phyloP scores from a whole-genome alignment of 768 basidiomycete species.

The Mycena pura region DNA sequence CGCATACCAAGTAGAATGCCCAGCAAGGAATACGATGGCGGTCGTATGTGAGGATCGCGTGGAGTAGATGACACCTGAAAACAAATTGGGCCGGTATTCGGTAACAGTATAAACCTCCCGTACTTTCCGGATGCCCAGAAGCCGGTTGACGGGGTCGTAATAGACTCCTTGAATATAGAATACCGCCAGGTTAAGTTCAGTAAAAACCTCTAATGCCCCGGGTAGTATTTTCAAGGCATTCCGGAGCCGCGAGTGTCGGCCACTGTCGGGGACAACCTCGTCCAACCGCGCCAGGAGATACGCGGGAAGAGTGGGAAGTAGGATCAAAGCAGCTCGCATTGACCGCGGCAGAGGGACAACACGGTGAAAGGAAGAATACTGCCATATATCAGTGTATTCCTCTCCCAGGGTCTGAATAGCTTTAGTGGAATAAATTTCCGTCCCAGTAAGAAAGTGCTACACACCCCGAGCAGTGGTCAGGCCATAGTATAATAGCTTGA shows the following conservation, averaged over 20 bases:
- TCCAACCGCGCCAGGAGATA: slow-evolving; percentile 65
- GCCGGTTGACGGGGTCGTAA: slow-evolving; percentile 72
- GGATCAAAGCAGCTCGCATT: slow-evolving; percentile 59
- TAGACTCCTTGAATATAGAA: slow-evolving; percentile 87
- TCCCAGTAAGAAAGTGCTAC: slow-evolving; percentile 17
- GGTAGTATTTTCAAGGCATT: slow-evolving; percentile 51
- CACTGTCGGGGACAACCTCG: slow-evolving; percentile 43
- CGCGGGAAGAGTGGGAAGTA: slow-evolving; percentile 70
- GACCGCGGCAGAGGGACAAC: slow-evolving; percentile 51
- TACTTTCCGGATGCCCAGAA: slow-evolving; percentile 76
- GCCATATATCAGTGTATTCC: slow-evolving; percentile 89
- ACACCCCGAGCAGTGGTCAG: slow-evolving; percentile 78
- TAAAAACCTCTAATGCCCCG: slow-evolving; percentile 55
- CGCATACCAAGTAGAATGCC: slow-evolving; percentile 75
- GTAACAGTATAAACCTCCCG: slow-evolving; percentile 9
- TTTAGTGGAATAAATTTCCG: slow-evolving; percentile 34
- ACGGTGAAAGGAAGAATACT: slow-evolving; percentile 54
- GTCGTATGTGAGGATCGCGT: slow-evolving; percentile 71
- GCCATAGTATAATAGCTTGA: slow-evolving; percentile 75
- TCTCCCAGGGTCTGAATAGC: slow-evolving; percentile 88
- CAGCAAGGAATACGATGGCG: slow-evolving; percentile 87
- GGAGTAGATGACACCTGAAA: slow-evolving; percentile 75
- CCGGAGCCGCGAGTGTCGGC: slow-evolving; percentile 43
- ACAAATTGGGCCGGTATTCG: not conserved
- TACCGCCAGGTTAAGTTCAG: slow-evolving; percentile 78